phyloP scores from a whole-genome alignment of 352 stramenopile genomes.

The Phytophthora multivora region DNA sequence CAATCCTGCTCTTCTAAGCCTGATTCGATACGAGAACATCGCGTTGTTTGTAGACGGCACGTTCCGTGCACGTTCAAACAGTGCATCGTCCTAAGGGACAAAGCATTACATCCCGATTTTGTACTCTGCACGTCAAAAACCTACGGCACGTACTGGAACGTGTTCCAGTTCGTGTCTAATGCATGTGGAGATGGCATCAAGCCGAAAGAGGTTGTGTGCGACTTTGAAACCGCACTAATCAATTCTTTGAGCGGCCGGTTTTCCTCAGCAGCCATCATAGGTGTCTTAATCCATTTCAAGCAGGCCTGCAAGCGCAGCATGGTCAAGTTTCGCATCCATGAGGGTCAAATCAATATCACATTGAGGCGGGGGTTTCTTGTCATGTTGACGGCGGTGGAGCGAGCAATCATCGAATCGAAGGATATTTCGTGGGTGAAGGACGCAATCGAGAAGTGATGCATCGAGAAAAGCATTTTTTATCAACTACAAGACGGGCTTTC shows the following conservation, averaged over 20 bases:
- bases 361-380: neutral
- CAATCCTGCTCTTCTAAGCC: slow-evolving; percentile 2
- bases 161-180: slow-evolving; percentile 6
- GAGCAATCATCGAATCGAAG: neutral
- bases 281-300: slow-evolving; percentile 12
- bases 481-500: neutral
- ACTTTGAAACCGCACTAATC: slow-evolving; percentile 5
- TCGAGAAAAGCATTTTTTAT: slow-evolving; percentile 4
- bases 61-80: neutral
- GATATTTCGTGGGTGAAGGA: slow-evolving; percentile 1
- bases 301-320: slow-evolving; percentile 4
- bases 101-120: slow-evolving; percentile 4
- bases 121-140: neutral
- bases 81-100: slow-evolving; percentile 6
- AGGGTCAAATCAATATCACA: slow-evolving; percentile 7
- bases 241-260: slow-evolving; percentile 3
- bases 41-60: slow-evolving; percentile 2
- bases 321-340: slow-evolving; percentile 4
- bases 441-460: neutral
- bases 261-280: neutral
- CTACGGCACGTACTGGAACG: slow-evolving; percentile 13
- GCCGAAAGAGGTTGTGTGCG: slow-evolving; percentile 3
- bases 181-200: slow-evolving; percentile 3
- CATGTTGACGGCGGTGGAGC: slow-evolving; percentile 1
- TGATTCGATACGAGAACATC: slow-evolving; percentile 12